Base-by-base conservation (phyloP, 1,284 basidiomycete species). In the Trametes sp. region DNA sequence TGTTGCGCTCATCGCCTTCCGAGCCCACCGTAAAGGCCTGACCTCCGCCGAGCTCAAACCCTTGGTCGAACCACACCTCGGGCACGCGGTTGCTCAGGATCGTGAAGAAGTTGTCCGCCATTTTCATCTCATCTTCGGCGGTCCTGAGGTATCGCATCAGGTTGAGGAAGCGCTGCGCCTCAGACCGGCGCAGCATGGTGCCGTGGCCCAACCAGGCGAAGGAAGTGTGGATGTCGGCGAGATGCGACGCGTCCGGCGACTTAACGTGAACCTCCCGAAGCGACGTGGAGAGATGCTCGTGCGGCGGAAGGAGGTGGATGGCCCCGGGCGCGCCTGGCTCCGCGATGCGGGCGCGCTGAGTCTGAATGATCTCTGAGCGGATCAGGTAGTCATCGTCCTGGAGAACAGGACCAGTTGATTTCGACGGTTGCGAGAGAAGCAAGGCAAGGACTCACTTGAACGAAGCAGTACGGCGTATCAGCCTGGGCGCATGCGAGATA, bases 341-440 rank as follows among this genome's bases (percentile, higher is more conserved):
- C 5, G 36, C 44, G 24, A 84, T 74, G 50, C 81, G 78, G 23
- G 75, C 59, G n/a, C 80, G 80, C 26, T 90, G 75, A 0, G 83
- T 72, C 38, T 76, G 77, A 54, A 90, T 81, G 35, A 88, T 78
- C 66, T 87, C 82, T 7, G 88, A 84, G 48, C 78, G 74, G 46
- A 91, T 70, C 21, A 90, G 75, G 69, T 86, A 90, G 73, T 90
- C 89, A 70, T 91, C 89, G 68, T 90, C 88, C 88, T 89, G 60
- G 24, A 21, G 21, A n/a, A 48, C 28, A 33, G 33, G 21, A 24
- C 19, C 42, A 2, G 36, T 46, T 33, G 8, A 33, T 19, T 35
- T 36, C 23, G 14, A 13, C 50, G 31, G 23, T 9, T 14, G 45
- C 29, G 62, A 35, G 59, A 53, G 56, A 46, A 45, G 38, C 2